phyloP scores from a whole-genome alignment of 176 grass and related monocot species.

The Leersia perrieri region DNA sequence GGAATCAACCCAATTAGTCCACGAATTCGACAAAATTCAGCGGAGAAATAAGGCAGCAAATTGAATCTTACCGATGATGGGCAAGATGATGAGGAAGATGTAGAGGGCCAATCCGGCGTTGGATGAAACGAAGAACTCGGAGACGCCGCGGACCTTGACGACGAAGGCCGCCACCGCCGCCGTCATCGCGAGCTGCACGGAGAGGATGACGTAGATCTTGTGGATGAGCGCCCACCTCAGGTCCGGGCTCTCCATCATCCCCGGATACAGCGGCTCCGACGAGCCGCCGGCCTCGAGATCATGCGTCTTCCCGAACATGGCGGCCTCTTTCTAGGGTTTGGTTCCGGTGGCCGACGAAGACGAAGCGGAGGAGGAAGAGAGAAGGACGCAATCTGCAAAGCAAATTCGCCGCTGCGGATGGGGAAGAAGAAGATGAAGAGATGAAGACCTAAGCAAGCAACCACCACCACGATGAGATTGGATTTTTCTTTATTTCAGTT shows the following conservation, averaged over 20 bases:
- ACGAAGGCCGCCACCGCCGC: conserved; percentile 61
- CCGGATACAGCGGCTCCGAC: conserved; percentile 53
- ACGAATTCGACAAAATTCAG: neutral
- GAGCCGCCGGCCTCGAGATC: conserved; percentile 51
- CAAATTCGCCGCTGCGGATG: neutral
- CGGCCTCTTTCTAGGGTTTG: conserved; percentile 19
- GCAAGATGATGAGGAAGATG: conserved; percentile 65
- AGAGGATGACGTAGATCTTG: conserved; percentile 89
- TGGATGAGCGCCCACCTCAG: conserved; percentile 87
- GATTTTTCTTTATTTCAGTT: neutral
- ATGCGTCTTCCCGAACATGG: conserved; percentile 53
- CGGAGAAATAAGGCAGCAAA: neutral
- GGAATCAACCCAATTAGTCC: neutral
- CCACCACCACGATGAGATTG: neutral
- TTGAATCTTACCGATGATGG: conserved; percentile 51
- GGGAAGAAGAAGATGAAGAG: neutral
- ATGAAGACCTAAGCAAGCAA: neutral
- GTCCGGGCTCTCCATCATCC: conserved; percentile 75
- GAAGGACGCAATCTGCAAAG: neutral
- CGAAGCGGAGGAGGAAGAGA: neutral
- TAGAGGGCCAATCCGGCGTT: conserved; percentile 59
- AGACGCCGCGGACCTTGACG: conserved; percentile 63
- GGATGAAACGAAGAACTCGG: conserved; percentile 81
- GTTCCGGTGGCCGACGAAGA: neutral
- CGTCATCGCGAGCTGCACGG: conserved; percentile 70